Percentiles rank a stretch among this genome's conserved stretches.
Conservation (phyloP, 805 yeast genomes). For the Schizosaccharomyces pombe region DNA sequence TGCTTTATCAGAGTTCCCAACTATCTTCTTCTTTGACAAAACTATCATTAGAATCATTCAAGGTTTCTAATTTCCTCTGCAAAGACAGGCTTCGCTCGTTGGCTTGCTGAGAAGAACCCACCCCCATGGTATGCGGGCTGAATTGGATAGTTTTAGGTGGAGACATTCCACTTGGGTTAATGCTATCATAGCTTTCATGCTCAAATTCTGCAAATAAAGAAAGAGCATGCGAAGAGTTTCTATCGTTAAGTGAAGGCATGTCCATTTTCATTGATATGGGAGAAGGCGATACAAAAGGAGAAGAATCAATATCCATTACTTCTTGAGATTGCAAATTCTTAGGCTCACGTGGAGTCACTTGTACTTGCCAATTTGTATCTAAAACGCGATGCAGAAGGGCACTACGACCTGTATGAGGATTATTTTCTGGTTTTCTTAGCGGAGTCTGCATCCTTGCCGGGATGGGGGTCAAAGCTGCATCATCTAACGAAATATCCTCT, state of each 20-base stretch:
- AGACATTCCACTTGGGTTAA: neutral
- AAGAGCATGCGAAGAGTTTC: neutral
- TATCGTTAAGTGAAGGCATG: neutral
- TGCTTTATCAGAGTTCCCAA: slow-evolving; percentile 2
- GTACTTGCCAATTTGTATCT: slow-evolving; percentile 17
- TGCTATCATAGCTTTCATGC: neutral
- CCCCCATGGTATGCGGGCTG: slow-evolving; percentile 4
- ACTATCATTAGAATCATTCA: neutral
- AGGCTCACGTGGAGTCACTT: slow-evolving; percentile 15
- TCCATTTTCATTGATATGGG: neutral
- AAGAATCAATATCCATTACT: slow-evolving; percentile 1
- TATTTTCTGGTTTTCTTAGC: neutral
- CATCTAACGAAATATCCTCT: neutral
- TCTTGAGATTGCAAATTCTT: neutral
- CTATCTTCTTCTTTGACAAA: neutral
- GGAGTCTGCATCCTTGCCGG: neutral
- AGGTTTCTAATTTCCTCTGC: neutral
- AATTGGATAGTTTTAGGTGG: slow-evolving; percentile 4
- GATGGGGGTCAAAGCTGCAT: neutral
- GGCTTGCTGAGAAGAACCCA: neutral
- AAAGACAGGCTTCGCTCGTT: neutral
- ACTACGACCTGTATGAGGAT: neutral
- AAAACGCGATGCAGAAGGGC: slow-evolving; percentile 15
- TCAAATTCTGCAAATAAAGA: slow-evolving; percentile 3
- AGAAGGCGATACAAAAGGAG: neutral